phyloP scores from a whole-genome alignment of 192 early-diverging fungal genomes.

The Entrophospora sp. region DNA sequence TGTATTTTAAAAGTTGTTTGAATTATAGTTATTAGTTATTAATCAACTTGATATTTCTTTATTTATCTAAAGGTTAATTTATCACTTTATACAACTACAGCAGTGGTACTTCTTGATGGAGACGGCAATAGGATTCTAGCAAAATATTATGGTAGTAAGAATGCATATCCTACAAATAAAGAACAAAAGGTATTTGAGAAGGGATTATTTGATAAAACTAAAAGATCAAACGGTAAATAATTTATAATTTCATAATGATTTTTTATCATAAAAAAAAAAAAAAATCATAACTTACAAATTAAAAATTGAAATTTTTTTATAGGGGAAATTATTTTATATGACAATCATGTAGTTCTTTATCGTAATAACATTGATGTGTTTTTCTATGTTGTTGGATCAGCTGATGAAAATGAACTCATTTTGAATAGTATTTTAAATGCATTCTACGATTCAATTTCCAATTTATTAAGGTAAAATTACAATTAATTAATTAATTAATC shows the following conservation, averaged over 20 bases:
- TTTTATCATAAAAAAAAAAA: too few relatives aligned
- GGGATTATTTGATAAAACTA: slow-evolving; percentile 86
- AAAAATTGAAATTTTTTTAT: too few relatives aligned
- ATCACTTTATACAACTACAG: slow-evolving; percentile 78
- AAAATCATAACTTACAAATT: too few relatives aligned
- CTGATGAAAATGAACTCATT: slow-evolving; percentile 93
- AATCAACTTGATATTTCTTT: too few relatives aligned
- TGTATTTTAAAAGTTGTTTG: too few relatives aligned
- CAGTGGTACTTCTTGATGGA: slow-evolving; percentile 83
- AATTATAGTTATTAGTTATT: too few relatives aligned
- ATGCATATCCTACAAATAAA: slow-evolving; percentile 55
- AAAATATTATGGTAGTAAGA: slow-evolving; percentile 73
- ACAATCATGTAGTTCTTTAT: slow-evolving; percentile 86
- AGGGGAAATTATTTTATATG: slow-evolving; percentile 90
- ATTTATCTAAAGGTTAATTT: slow-evolving; percentile 62
- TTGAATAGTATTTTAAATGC: slow-evolving; percentile 67
- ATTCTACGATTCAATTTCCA: slow-evolving; percentile 77
- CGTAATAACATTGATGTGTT: slow-evolving; percentile 78
- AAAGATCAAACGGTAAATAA: slow-evolving; percentile 60
- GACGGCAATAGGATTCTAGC: slow-evolving; percentile 87
- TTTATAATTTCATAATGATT: too few relatives aligned
- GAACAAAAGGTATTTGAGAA: slow-evolving; percentile 90
- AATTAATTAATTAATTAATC: not conserved
- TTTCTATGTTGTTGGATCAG: slow-evolving; percentile 83
- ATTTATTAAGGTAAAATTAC: slow-evolving; percentile 65